These are phyloP conservation scores for Podosphaera aphanis DNA, from an alignment of 2,329 filamentous ascomycete genomes.

Conservation along the genomic window DNA sequence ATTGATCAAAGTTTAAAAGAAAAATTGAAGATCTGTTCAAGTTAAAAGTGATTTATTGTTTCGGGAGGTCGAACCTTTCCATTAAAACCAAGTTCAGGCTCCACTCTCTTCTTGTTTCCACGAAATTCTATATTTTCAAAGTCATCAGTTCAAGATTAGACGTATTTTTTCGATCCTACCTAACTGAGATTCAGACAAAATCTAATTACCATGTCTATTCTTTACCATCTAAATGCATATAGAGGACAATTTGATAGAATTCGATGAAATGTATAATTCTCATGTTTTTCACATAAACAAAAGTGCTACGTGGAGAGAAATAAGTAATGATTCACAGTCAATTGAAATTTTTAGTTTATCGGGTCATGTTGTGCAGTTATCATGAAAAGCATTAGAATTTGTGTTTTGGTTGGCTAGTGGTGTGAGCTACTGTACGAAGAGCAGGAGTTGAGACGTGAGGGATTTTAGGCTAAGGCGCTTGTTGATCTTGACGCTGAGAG, in stretches of 20 bases:
- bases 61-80: not conserved
- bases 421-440: no score
- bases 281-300: not conserved
- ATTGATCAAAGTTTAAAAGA: not conserved
- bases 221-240: not conserved
- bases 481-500: no score
- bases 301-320: not conserved
- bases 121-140: not conserved
- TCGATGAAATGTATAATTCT: not conserved
- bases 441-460: no score
- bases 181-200: not conserved
- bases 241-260: not conserved
- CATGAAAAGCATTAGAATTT: conserved; percentile 1
- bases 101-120: not conserved
- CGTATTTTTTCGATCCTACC: not conserved
- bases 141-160: not conserved
- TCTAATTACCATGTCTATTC: not conserved
- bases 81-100: not conserved
- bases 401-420: no score
- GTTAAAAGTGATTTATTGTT: not conserved
- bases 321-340: conserved; percentile 1
- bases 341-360: not conserved
- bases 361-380: not conserved
- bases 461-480: no score
- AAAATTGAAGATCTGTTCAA: not conserved